These are phyloP conservation scores for Butyriboletus loyo DNA, from an alignment of 768 basidiomycete genomes.

Conservation along the genomic window DNA sequence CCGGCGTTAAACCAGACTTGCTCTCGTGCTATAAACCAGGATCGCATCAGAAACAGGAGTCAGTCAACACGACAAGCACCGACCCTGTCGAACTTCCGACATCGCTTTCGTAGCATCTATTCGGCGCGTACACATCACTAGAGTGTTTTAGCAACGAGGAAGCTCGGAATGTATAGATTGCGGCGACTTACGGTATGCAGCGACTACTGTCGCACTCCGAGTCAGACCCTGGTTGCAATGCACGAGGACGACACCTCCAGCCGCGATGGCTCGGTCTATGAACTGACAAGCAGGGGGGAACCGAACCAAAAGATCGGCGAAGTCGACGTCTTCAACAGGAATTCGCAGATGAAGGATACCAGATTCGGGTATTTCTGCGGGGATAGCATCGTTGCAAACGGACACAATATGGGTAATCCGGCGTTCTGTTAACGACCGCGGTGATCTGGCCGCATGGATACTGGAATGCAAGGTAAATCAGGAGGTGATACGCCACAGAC, in stretches of 20 bases:
- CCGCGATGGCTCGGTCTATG: conserved; percentile 57
- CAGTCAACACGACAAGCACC: conserved; percentile 10
- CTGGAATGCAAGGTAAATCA: conserved; percentile 49
- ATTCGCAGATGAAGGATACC: conserved; percentile 70
- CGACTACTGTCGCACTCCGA: conserved; percentile 66
- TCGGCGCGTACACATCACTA: conserved; percentile 68
- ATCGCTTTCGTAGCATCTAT: conserved; percentile 58
- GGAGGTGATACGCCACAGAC: conserved; percentile 30
- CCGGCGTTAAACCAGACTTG: conserved; percentile 80
- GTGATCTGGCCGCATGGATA: conserved; percentile 66
- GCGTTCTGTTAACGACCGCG: conserved; percentile 68
- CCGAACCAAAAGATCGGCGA: conserved; percentile 64
- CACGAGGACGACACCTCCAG: conserved; percentile 61
- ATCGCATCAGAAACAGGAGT: conserved; percentile 1
- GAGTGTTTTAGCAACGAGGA: conserved; percentile 11
- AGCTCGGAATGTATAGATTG: neutral
- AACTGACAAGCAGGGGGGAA: conserved; percentile 65
- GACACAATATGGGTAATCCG: conserved; percentile 79
- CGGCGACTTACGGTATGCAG: conserved; percentile 63
- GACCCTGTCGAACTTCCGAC: conserved; percentile 59
- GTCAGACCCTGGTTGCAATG: conserved; percentile 67
- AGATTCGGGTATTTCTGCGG: conserved; percentile 66
- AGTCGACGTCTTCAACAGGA: conserved; percentile 65
- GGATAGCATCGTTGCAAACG: conserved; percentile 70
- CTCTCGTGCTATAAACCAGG: conserved; percentile 51